Evolutionary conservation across 2,329 filamentous ascomycete genomes (phyloP).

Genomic region (Fonsecaea nubica): DNA sequence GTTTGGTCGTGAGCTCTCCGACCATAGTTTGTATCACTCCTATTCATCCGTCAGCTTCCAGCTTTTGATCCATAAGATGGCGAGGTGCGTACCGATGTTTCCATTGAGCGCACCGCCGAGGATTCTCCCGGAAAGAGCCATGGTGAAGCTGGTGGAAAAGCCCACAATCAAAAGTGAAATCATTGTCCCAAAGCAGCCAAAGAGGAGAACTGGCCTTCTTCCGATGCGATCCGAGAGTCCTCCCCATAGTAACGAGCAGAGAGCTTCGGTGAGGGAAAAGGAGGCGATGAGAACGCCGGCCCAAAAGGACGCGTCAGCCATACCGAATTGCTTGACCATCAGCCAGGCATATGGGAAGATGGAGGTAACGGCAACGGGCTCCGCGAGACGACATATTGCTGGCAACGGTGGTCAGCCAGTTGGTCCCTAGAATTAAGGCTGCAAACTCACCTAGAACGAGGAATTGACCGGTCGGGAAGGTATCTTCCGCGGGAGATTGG

Average conservation of each 20-base stretch:
- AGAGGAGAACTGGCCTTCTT: conserved; percentile 81
- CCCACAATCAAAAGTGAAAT: conserved; percentile 83
- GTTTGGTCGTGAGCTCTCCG: conserved; percentile 80
- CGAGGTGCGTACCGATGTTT: conserved; percentile 65
- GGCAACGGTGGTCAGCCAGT: conserved; percentile 24
- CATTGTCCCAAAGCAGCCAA: conserved; percentile 83
- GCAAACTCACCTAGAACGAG: conserved; percentile 76
- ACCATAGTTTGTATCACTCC: conserved; percentile 94
- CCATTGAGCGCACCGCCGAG: conserved; percentile 85
- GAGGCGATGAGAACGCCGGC: conserved; percentile 86
- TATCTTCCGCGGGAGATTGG: conserved; percentile 65
- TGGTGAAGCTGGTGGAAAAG: conserved; percentile 80
- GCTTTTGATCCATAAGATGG: not conserved
- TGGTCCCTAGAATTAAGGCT: not conserved
- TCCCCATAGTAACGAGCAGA: conserved; percentile 90
- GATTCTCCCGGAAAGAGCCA: conserved; percentile 76
- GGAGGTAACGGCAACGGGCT: conserved; percentile 90
- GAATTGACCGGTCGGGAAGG: conserved; percentile 81
- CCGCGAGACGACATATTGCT: conserved; percentile 92
- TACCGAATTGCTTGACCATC: conserved; percentile 76
- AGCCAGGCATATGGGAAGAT: conserved; percentile 93
- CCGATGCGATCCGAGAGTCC: conserved; percentile 80
- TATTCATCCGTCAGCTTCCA: conserved; percentile 7
- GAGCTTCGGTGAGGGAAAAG: conserved; percentile 80
- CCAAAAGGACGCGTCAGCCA: conserved; percentile 82